Evolutionary conservation across 2,329 filamentous ascomycete species (phyloP), one percentile per base, ranked within the genome.

Genomic region (Colletotrichum limetticola): DNA sequence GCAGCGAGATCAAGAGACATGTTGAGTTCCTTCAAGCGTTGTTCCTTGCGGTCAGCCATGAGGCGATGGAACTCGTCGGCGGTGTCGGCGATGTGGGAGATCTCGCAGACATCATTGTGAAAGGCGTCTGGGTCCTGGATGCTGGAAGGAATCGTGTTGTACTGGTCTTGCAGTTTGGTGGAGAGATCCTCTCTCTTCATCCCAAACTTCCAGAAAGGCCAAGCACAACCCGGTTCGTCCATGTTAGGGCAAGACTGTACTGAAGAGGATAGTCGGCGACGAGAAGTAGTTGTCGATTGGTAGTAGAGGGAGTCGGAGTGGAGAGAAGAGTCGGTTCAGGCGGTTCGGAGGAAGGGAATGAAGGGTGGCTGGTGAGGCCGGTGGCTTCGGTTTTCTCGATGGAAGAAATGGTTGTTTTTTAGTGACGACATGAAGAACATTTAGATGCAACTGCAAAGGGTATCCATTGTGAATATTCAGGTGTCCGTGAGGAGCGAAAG

Each of bases 141-240:
- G 58, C 86, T 83, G 64, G 86, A 87, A 63, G 86, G 82, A 66
- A 90, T 82, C 60, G 89, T 91, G 81, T 91, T 91, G 82, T 90
- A 91, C 78, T 87, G 86, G 75, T 90, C 86, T 77, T 91, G 88
- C 14, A 91, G 86, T 65, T 85, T 88, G 66, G 86, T 87, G 78
- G 87, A 87, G 80, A 91, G 86, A 77, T 90, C 89, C 69, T 87
- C 85, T 78, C 85, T 86, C 84, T 88, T 90, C 86, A 91, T 86
- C 78, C 88, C 89, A 83, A 91, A 91, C 80, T 91, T 91, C 89
- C 89, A 91, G 77, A 86, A 86, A 56, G 89, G 89, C 89, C 89
- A 91, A 76, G 85, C 83, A 78, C 81, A 83, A 75, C 80, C 83
- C 37, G 84, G 85, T 68, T 90, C 88, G 81, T 90, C 88, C 89